These are phyloP conservation scores for Exophiala bonariae DNA, from an alignment of 2,329 filamentous ascomycete species.

Conservation along the genomic window DNA sequence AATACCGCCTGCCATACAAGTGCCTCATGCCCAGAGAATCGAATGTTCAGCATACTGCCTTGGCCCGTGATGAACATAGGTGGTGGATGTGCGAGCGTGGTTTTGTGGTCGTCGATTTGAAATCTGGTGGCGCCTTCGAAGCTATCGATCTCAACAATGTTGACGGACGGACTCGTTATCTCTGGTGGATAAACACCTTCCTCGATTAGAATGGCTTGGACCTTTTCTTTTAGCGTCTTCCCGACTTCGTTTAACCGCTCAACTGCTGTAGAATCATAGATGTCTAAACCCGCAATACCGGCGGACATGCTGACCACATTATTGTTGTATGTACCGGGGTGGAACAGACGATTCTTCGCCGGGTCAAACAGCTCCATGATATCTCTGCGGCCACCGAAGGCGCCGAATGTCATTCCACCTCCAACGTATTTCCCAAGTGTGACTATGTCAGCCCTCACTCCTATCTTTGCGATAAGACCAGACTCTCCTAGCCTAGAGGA, in stretches of 20 bases:
- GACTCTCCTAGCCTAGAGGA: constrained; percentile 57
- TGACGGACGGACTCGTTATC: background rate
- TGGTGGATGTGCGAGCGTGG: constrained; percentile 6
- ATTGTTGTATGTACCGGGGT: constrained; percentile 69
- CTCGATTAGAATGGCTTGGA: constrained; percentile 9
- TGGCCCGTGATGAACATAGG: constrained; percentile 30
- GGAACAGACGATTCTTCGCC: constrained; percentile 41
- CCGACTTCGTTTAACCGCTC: constrained; percentile 27
- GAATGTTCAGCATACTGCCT: constrained; percentile 31
- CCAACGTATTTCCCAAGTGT: constrained; percentile 64
- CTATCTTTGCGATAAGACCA: constrained; percentile 44
- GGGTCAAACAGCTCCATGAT: constrained; percentile 62
- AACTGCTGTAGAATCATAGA: constrained; percentile 20
- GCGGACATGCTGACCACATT: constrained; percentile 62
- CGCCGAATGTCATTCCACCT: constrained; percentile 65
- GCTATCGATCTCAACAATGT: constrained; percentile 5
- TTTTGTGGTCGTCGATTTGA: background rate
- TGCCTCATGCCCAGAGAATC: constrained; percentile 23
- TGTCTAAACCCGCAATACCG: constrained; percentile 42
- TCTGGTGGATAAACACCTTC: background rate
- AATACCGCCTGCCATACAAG: constrained; percentile 21
- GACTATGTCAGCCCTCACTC: constrained; percentile 55
- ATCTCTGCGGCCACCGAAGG: constrained; percentile 60
- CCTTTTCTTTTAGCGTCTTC: constrained; percentile 19
- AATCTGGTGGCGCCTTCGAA: background rate